phyloP scores from a whole-genome alignment of 2,329 filamentous ascomycete species.

The Didymella sp. region DNA sequence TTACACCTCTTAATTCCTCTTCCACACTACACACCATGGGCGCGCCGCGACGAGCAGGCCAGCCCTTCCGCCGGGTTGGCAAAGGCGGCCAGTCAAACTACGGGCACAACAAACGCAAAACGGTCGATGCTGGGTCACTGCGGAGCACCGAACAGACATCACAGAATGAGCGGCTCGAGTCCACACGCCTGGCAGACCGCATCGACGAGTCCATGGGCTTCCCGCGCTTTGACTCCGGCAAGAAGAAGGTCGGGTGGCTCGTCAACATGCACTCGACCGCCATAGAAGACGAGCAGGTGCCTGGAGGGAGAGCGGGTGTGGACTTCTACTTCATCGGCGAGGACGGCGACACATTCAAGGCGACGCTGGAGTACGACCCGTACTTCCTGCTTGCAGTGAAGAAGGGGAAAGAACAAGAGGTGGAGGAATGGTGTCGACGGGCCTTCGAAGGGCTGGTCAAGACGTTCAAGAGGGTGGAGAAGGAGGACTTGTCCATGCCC shows the following conservation, averaged over 20 bases:
- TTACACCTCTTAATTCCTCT: slow-evolving; percentile 31
- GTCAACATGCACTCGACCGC: slow-evolving; percentile 93
- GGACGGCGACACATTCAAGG: slow-evolving; percentile 89
- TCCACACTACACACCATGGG: slow-evolving; percentile 47
- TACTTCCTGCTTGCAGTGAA: slow-evolving; percentile 94
- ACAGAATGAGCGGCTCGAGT: slow-evolving; percentile 90
- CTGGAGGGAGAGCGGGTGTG: slow-evolving; percentile 84
- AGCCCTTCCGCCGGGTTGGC: slow-evolving; percentile 53
- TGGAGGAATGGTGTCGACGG: slow-evolving; percentile 90
- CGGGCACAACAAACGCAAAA: slow-evolving; percentile 69
- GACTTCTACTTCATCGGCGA: slow-evolving; percentile 90
- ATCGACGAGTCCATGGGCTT: slow-evolving; percentile 98
- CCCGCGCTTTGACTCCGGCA: slow-evolving; percentile 84
- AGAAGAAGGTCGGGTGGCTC: slow-evolving; percentile 88
- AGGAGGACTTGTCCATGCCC: slow-evolving; percentile 92
- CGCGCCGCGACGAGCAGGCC: slow-evolving; percentile 51
- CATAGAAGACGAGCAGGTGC: slow-evolving; percentile 81
- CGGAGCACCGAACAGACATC: slow-evolving; percentile 84
- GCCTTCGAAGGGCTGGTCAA: slow-evolving; percentile 84
- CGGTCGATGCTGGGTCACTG: slow-evolving; percentile 77
- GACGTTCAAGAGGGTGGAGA: slow-evolving; percentile 76
- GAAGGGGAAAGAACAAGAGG: slow-evolving; percentile 85
- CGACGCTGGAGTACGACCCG: slow-evolving; percentile 93
- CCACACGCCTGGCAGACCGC: slow-evolving; percentile 78
- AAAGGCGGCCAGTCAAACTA: slow-evolving; percentile 52